Evolutionary conservation across 2,329 filamentous ascomycete species (phyloP), one percentile per base, ranked within the genome.

Genomic region (Scedosporium minutisporum): DNA sequence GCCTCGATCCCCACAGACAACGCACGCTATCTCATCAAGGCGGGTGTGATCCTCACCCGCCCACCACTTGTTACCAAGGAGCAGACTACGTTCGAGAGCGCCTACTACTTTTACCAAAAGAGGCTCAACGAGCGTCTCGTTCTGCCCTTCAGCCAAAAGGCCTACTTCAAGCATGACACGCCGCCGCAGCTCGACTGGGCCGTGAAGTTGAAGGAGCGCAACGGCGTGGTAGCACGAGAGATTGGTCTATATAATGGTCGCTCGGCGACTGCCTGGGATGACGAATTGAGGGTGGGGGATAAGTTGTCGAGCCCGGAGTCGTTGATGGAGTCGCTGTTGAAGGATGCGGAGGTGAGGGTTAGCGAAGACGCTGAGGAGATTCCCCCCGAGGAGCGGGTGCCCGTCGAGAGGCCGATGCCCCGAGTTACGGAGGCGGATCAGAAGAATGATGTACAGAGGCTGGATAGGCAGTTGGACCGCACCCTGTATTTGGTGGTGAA

Each of bases 51-150:
- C 68, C 86, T 99, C 66, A 95, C 92, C 57, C 91, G 95, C 29
- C 86, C 95, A 58, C 95, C 95, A 6, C 80, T 96, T 64, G 82
- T 99, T 70, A 97, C 95, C 27, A 88, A 90, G 67, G 82, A 88
- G 65, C 87, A 93, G 62, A 90, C 89, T 41, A 82, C 90, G 12
- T 97, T 99, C 76, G 95, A 99, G 76, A 89, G 91, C 71, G 83
- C 93, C 66, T 97, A 89, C 78, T 96, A 89, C 81, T 92, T 99
- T 74, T 99, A 99, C 79, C 95, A 99, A 78, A 93, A 93, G 70
- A 91, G 95, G 14, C 83, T 99, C 65, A 96, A 97, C 75, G 95
- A 99, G 80, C 90, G 95, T 53, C 82, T 96, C 61, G 87, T 88
- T 21, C 83, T 95, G 4, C 90, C 93, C 1, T 99, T 97, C 75